These are phyloP conservation scores for Penicillium janthinellum DNA, from an alignment of 2,329 filamentous ascomycete genomes.

Conservation along the genomic window DNA sequence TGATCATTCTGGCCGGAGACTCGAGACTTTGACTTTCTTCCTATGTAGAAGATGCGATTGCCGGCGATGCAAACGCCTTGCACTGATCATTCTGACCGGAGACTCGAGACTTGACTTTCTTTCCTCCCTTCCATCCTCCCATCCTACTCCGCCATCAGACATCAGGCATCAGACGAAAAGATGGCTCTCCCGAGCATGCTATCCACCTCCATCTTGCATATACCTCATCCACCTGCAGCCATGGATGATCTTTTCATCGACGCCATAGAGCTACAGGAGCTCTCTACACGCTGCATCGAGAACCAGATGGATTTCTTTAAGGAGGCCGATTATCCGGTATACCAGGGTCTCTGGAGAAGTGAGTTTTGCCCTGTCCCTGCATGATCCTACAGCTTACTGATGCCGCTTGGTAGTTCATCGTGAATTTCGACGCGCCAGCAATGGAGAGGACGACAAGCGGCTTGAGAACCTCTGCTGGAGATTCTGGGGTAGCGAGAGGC, in stretches of 20 bases:
- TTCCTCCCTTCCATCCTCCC: neutral
- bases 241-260: too few relatives aligned
- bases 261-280: neutral
- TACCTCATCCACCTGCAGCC: too few relatives aligned
- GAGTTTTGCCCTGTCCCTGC: neutral
- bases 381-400: neutral
- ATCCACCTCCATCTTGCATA: too few relatives aligned
- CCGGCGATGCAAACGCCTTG: neutral
- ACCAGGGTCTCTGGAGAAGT: slow-evolving; percentile 48
- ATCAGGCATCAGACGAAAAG: too few relatives aligned
- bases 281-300: neutral
- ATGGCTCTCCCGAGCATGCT: too few relatives aligned
- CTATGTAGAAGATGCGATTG: too few relatives aligned
- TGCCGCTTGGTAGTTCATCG: neutral
- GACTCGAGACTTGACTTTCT: neutral
- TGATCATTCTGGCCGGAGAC: slow-evolving; percentile 1
- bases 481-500: slow-evolving; percentile 49
- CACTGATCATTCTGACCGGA: slow-evolving; percentile 1
- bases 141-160: too few relatives aligned
- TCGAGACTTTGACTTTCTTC: neutral
- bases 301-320: neutral
- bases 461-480: slow-evolving; percentile 58
- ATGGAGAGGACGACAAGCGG: slow-evolving; percentile 44
- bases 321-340: neutral
- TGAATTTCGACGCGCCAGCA: slow-evolving; percentile 27